Base-by-base conservation (phyloP, 495 filamentous ascomycete genomes). In the Clohesyomyces aquaticus region DNA sequence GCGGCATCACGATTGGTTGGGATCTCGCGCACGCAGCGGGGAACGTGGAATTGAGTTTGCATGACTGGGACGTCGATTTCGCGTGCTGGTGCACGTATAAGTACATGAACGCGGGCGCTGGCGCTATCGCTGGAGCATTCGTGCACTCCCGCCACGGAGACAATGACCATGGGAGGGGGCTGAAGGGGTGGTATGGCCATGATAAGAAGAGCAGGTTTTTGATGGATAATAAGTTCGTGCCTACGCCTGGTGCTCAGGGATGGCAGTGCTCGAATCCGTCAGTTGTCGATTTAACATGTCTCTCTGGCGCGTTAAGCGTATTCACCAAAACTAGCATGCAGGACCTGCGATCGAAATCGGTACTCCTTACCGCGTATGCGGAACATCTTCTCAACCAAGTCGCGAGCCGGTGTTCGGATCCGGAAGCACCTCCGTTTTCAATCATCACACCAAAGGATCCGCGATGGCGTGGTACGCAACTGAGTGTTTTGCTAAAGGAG, bases 61-160 rank as follows among this genome's bases (percentile, higher is more conserved):
- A 96, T 74, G 88, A 90, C 69, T 97, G 94, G 94, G 83, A 91
- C 55, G 93, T 96, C 25, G 93, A 98, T 75, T 93, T 94, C 56
- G 91, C 93, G 3, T 89, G 81, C 14, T 98, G 93, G 93, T 98
- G 93, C 75, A 89, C 82, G 45, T 98, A 98, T 79, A 98, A 98
- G 76, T 98, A 98, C 72, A 81, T 98, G 58, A 96, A 96, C 71
- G 83, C 84, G 54, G 94, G 94, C 0, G 92, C 93, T 1, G 93
- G 93, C 28, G 84, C 84, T 23, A 95, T 95, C 71, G 92, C 83
- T n/a, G 91, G 89, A 9, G 72, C 91, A 22, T 98, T 96, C 66
- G 90, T 98, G n/a, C 91, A 98, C 72, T 82, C 87, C 50, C 82
- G 80, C 49, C 85, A 96, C 71, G 83, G 85, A 9, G 66, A 75